Evolutionary conservation across 1,284 basidiomycete species (phyloP), one percentile per base, ranked within the genome.

Genomic region (Vanrija pseudolonga): DNA sequence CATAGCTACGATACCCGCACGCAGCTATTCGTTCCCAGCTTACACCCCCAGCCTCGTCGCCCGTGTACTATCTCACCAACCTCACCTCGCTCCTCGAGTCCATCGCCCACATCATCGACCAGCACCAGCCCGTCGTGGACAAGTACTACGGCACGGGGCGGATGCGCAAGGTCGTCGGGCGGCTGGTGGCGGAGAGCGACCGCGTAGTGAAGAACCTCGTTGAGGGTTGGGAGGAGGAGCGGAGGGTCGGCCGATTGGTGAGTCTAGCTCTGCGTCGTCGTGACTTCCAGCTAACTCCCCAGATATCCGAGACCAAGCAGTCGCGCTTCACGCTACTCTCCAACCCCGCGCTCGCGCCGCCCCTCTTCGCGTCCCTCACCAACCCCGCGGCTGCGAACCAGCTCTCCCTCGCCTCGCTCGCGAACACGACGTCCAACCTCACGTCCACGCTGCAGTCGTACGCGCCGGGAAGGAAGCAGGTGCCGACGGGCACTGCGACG

Each of bases 121-220:
- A 97, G 69, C 96, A 99, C 72, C 93, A 96, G 67, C 90, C 93
- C 1, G 85, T 98, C 1, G 95, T 99, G 0, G 94, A 98, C 72
- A 95, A 95, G 74, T 96, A 98, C 74, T 98, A 98, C 67, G 96
- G 93, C 0, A 66, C 74, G 5, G 88, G 90, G 1, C 87, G 88
- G 68, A 96, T 96, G 93, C 78, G 80, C 26, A 82, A 78, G 19
- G 93, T 98, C 15, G 83, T 94, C 3, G 80, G 82, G 15, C 81
- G 85, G 39, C 79, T 99, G 6, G 77, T 96, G 37, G 83, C 85
- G 51, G 94, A 98, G 72, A 90, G 89, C 61, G 93, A 97, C 72
- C 80, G 85, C 20, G 86, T 94, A 6, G 86, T 91, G 0, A 82
- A 83, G 59, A 81, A 83, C 40, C 80, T 96, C 3, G 78, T 94